Conservation (phyloP, 306 rosid genomes). For the Echinosophora koreensis region DNA sequence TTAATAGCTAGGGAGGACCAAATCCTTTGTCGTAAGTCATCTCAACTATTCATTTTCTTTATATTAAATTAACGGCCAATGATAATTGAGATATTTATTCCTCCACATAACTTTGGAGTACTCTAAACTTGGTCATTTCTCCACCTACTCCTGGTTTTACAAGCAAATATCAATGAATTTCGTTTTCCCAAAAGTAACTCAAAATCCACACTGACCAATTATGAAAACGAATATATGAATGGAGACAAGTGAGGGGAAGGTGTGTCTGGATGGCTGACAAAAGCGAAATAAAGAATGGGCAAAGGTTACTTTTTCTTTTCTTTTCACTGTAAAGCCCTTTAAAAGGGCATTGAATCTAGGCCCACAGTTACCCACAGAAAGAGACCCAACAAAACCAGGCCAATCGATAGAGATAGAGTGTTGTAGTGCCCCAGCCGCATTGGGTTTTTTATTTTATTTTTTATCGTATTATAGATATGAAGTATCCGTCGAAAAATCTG, state of each 20-base stretch:
- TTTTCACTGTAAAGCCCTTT: constrained; percentile 1
- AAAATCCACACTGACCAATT: not conserved
- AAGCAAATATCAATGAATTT: not conserved
- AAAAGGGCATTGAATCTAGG: constrained; percentile 15
- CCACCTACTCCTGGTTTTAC: not conserved
- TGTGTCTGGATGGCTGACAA: not conserved
- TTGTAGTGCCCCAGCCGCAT: not conserved
- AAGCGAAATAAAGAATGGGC: constrained; percentile 25
- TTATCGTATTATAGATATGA: no score
- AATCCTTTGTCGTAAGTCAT: no score
- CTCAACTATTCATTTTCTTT: no score
- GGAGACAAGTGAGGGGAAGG: constrained; percentile 10
- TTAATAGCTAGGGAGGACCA: no score
- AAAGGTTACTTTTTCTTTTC: constrained; percentile 12
- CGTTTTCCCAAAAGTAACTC: not conserved
- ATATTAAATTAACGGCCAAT: no score
- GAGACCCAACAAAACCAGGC: not conserved
- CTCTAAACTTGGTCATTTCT: not conserved
- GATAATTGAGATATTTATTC: no score
- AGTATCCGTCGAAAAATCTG: no score
- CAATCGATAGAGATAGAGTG: not conserved
- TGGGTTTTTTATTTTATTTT: no score
- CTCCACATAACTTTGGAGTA: no score
- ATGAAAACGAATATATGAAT: not conserved
- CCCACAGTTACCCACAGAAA: constrained; percentile 10